Base-by-base conservation (phyloP, 148 eudicot genomes). In the Bassia scoparia region DNA sequence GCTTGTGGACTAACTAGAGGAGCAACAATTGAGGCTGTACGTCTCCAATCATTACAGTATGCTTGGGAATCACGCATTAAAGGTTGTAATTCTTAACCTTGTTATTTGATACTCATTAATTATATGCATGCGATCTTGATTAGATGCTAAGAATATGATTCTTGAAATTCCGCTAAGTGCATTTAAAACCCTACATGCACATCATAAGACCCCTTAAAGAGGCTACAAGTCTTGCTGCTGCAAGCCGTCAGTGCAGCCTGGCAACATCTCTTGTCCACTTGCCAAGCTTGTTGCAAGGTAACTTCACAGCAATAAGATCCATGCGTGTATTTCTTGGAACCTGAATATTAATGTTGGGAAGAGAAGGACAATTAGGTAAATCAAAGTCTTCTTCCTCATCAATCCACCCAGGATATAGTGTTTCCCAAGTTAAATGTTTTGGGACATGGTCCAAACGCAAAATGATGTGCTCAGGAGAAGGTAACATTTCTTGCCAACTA, bases 321-420 rank as follows among this genome's bases (percentile, higher is more conserved):
- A 94, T 66, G 52, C 98, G 83, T 48, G 93, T 90, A 82, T 91
- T 94, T 70, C 87, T 85, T 62, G 89, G 83, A 56, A 79, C 82
- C 76, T 77, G 85, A 75, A 88, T n/a, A n/a, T n/a, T n/a, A n/a
- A n/a, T 69, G 55, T 78, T 84, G 10, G 98, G 97, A 29, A 94
- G 68, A 54, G 81, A 65, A 44, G 95, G 96, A 60, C 98, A 94
- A 60, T 50, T 73, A 64, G 97, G 98, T 63, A 91, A 70, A 54
- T 88, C 98, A 71, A 81, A 83, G 65, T 94, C 96, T 77, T 88
- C 90, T 81, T 91, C 97, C 80, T 94, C 98, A 26, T 94, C 98
- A 64, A 94, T 87, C 98, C 98, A 94, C 82, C 91, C 98, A 72
- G 98, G 98, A 81, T 84, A 94, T 30, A 94, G 79, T 27, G 91